Conservation (phyloP, 2,329 filamentous ascomycete species). For the Gliomastix tumulicola region DNA sequence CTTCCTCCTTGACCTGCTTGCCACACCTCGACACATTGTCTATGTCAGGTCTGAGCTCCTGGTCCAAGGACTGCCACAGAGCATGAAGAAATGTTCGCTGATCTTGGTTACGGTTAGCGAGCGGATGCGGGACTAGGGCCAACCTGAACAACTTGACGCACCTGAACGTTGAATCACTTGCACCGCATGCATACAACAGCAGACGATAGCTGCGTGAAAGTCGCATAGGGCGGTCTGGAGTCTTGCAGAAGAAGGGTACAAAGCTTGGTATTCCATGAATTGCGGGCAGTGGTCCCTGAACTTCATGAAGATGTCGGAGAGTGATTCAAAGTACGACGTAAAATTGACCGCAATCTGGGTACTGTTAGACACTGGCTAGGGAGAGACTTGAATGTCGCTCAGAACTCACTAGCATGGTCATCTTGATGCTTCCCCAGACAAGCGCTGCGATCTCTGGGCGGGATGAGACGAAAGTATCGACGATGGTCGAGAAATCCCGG, state of each 20-base stretch:
- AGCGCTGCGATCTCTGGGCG: conserved; percentile 27
- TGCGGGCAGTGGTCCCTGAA: conserved; percentile 24
- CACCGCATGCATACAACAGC: conserved; percentile 23
- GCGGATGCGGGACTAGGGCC: no score
- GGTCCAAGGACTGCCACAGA: conserved; percentile 17
- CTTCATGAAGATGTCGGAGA: conserved; percentile 25
- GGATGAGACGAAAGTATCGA: conserved; percentile 28
- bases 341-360: conserved; percentile 22
- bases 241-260: conserved; percentile 22
- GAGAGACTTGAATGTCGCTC: no score
- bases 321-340: conserved; percentile 28
- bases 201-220: conserved; percentile 26
- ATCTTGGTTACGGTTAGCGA: conserved; percentile 9
- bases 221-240: conserved; percentile 22
- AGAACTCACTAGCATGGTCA: conserved; percentile 29
- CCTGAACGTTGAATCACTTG: conserved; percentile 15
- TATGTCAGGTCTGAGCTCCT: conserved; percentile 16
- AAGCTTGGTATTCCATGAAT: conserved; percentile 24
- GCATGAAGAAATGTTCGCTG: conserved; percentile 10
- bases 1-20: conserved; percentile 13
- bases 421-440: conserved; percentile 34
- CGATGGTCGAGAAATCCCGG: conserved; percentile 24
- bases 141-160: no score
- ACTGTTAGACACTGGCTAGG: not conserved
- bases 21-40: conserved; percentile 10